These are phyloP conservation scores for Takashimella tepidaria DNA, from an alignment of 1,284 basidiomycete genomes.

Conservation along the genomic window DNA sequence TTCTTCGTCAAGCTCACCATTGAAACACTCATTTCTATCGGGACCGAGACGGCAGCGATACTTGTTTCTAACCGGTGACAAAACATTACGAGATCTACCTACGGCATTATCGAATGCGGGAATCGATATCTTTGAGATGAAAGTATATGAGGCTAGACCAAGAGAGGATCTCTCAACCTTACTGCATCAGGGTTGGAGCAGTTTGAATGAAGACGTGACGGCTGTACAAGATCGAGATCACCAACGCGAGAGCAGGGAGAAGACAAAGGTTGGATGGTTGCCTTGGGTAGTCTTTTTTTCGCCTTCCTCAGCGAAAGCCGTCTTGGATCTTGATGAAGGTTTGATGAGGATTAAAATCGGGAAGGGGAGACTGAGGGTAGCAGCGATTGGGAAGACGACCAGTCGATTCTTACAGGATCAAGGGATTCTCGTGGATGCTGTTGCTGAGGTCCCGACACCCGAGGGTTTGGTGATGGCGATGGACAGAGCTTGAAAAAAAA, in stretches of 20 bases:
- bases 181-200: neutral
- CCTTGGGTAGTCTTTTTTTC: slow-evolving; percentile 43
- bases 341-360: too few relatives aligned
- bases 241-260: neutral
- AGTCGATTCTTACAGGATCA: slow-evolving; percentile 17
- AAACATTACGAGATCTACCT: slow-evolving; percentile 31
- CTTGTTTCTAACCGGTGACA: slow-evolving; percentile 39
- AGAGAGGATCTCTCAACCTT: neutral
- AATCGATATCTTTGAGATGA: slow-evolving; percentile 14
- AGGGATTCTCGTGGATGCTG: slow-evolving; percentile 27
- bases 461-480: too few relatives aligned
- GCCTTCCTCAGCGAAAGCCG: slow-evolving; percentile 34
- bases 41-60: too few relatives aligned
- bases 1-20: too few relatives aligned
- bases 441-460: slow-evolving; percentile 36
- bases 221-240: too few relatives aligned
- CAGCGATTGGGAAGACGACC: slow-evolving; percentile 44
- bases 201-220: neutral
- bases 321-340: slow-evolving; percentile 10
- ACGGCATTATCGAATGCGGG: slow-evolving; percentile 16
- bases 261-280: neutral
- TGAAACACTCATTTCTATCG: too few relatives aligned
- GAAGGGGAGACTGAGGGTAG: slow-evolving; percentile 17
- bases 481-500: too few relatives aligned
- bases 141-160: slow-evolving; percentile 21